These are phyloP conservation scores for Russula virescens DNA, from an alignment of 768 basidiomycete species.

Conservation along the genomic window DNA sequence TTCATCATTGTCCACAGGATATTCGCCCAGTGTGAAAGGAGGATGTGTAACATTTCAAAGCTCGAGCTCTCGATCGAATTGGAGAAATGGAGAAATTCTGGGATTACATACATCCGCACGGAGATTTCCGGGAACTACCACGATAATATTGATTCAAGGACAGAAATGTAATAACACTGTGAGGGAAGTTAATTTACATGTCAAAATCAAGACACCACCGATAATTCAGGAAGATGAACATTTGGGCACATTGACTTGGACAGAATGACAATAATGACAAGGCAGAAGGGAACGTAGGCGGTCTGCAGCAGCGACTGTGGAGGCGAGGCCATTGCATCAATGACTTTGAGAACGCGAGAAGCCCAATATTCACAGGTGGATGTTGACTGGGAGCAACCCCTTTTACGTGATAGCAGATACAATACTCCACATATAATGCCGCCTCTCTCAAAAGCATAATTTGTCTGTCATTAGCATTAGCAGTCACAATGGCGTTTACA, in stretches of 20 bases:
- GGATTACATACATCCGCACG: neutral
- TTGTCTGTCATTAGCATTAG: slow-evolving; percentile 8
- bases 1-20: neutral
- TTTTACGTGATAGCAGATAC: neutral
- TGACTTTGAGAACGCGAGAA: too few relatives aligned
- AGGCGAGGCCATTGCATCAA: slow-evolving; percentile 9
- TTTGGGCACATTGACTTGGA: too few relatives aligned
- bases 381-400: neutral
- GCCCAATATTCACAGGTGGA: slow-evolving; percentile 13
- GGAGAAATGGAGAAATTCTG: neutral
- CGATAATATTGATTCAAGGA: too few relatives aligned
- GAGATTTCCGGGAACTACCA: slow-evolving; percentile 1
- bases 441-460: slow-evolving; percentile 8
- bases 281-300: too few relatives aligned
- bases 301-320: neutral
- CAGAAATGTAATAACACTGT: too few relatives aligned
- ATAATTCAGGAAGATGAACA: too few relatives aligned
- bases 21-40: neutral
- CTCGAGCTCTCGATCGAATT: neutral
- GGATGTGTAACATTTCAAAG: neutral
- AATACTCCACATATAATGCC: neutral
- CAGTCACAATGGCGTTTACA: slow-evolving; percentile 7
- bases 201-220: neutral
- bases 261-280: too few relatives aligned
- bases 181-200: neutral